Evolutionary conservation across 495 filamentous ascomycete genomes (phyloP).

Genomic region (Trichoderma parareesei): DNA sequence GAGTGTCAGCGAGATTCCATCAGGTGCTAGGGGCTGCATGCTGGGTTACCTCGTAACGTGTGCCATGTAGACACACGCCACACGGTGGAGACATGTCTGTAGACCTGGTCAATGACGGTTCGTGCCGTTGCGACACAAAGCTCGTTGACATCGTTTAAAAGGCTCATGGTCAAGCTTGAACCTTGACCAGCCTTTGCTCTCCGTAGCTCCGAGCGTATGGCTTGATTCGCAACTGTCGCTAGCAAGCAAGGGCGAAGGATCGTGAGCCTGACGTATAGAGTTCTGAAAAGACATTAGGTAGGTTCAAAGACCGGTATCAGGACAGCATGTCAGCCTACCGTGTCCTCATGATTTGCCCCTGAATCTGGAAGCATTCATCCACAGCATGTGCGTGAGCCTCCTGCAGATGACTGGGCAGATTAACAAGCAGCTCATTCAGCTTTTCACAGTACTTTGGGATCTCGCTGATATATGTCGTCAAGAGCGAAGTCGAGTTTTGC

Average conservation of each 20-base stretch:
- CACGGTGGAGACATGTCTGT: background rate
- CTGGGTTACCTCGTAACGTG: background rate
- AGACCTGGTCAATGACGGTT: background rate
- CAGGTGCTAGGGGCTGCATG: background rate
- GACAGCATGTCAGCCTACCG: background rate
- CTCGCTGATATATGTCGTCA: background rate
- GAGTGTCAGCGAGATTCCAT: background rate
- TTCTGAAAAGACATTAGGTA: background rate
- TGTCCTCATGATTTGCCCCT: background rate
- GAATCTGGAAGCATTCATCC: slow-evolving; percentile 1
- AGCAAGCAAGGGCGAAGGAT: background rate
- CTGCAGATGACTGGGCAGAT: background rate
- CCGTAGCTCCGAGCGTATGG: background rate
- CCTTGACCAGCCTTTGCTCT: background rate
- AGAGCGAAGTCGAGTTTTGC: background rate
- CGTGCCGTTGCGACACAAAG: background rate
- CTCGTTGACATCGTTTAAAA: background rate
- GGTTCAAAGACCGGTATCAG: background rate
- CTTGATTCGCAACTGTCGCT: background rate
- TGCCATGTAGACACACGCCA: background rate
- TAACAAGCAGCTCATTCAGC: background rate
- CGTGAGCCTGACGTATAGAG: background rate
- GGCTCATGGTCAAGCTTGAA: background rate
- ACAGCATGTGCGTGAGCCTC: background rate
- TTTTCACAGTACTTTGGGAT: background rate